Percentiles rank a stretch among this genome's conserved stretches.
Conservation (phyloP, 2,329 filamentous ascomycete species). For the Sarocladium strictum region DNA sequence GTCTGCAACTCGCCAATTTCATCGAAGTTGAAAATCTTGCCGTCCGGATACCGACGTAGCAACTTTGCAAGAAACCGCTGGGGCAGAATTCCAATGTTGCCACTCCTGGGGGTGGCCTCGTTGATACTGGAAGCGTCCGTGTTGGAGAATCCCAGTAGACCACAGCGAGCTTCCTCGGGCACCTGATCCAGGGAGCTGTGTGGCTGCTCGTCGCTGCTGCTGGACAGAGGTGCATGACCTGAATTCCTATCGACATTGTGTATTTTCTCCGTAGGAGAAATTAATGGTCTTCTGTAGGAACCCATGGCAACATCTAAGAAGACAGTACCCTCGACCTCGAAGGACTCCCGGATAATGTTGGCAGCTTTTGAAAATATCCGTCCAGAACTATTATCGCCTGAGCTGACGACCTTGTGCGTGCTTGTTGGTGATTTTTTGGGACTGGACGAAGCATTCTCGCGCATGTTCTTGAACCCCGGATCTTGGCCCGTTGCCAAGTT, state of each 20-base stretch:
- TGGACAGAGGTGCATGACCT: not conserved
- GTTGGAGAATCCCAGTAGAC: not conserved
- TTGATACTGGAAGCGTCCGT: too few species aligned
- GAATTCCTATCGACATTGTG: too few species aligned
- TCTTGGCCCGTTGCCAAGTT: too few species aligned
- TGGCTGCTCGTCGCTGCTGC: not conserved
- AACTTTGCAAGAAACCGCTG: conserved; percentile 21
- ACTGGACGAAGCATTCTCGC: too few species aligned
- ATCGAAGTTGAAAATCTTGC: conserved; percentile 40
- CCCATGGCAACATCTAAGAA: not conserved
- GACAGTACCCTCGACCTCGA: not conserved
- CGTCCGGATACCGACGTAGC: conserved; percentile 37
- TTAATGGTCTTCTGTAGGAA: not conserved
- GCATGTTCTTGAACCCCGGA: too few species aligned
- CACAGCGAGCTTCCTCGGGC: not conserved
- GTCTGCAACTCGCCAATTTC: conserved; percentile 28
- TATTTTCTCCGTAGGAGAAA: not conserved
- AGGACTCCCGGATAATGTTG: not conserved
- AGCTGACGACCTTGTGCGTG: not conserved
- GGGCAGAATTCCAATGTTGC: not conserved
- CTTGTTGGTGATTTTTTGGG: not conserved
- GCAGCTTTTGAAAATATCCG: not conserved
- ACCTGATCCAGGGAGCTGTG: not conserved
- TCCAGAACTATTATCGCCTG: not conserved
- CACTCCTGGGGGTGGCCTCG: too few species aligned